Percentiles rank a stretch among this genome's conserved stretches.
These are phyloP conservation scores for Pleurozium schreberi DNA, from an alignment of 225 moss, liverwort and hornwort species.

Conservation along the genomic window DNA sequence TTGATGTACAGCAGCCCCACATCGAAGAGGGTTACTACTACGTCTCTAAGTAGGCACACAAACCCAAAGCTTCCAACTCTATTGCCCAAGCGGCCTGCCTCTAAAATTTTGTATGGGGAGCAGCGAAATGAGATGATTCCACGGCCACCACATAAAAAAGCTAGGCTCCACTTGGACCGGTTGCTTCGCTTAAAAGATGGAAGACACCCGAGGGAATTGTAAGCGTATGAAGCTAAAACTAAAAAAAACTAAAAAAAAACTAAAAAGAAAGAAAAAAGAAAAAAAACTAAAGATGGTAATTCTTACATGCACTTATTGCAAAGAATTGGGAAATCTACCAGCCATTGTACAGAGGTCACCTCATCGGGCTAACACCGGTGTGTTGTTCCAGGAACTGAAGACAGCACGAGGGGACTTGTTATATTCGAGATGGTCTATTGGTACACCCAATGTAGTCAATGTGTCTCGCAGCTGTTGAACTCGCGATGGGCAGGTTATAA, in stretches of 20 bases:
- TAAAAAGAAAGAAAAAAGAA: not conserved
- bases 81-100: slow-evolving; percentile 23
- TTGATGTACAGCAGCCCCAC: slow-evolving; percentile 4
- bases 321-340: not conserved
- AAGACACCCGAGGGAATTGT: slow-evolving; percentile 22
- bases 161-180: slow-evolving; percentile 6
- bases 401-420: slow-evolving; percentile 35
- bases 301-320: not conserved
- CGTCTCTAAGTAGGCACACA: not conserved
- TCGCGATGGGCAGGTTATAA: slow-evolving; percentile 22
- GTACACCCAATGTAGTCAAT: slow-evolving; percentile 16
- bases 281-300: not conserved
- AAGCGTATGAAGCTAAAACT: not conserved
- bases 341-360: not conserved
- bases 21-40: not conserved
- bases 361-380: slow-evolving; percentile 39
- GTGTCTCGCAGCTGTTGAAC: slow-evolving; percentile 47
- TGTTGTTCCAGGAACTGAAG: slow-evolving; percentile 42
- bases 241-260: too few relatives aligned
- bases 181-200: slow-evolving; percentile 54
- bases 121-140: not conserved
- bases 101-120: slow-evolving; percentile 11
- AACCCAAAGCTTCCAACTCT: slow-evolving; percentile 13
- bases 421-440: slow-evolving; percentile 31
- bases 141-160: not conserved